phyloP scores from a whole-genome alignment of 2,329 filamentous ascomycete genomes.

The Fonsecaea nubica region DNA sequence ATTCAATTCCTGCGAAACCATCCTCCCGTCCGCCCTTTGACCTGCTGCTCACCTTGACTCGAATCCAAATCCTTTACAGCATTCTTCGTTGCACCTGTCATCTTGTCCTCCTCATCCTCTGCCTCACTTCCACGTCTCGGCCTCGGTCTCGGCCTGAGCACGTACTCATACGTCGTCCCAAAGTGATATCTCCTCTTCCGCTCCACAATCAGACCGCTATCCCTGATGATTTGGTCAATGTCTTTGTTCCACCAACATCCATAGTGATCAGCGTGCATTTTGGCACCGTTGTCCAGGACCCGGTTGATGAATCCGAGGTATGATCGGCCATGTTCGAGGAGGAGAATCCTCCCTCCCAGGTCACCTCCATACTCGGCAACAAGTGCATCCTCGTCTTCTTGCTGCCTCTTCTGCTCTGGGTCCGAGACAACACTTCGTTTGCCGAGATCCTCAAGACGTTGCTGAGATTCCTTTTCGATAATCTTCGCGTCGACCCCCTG shows the following conservation, averaged over 20 bases:
- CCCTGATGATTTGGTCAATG: slow-evolving; percentile 55
- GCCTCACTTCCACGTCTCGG: slow-evolving; percentile 2
- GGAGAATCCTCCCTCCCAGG: slow-evolving; percentile 50
- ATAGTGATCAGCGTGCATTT: slow-evolving; percentile 57
- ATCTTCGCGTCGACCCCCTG: slow-evolving; percentile 19
- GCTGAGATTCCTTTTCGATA: slow-evolving; percentile 4
- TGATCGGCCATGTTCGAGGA: slow-evolving; percentile 58
- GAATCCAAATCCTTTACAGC: not conserved
- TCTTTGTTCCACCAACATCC: slow-evolving; percentile 62
- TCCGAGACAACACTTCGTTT: slow-evolving; percentile 49
- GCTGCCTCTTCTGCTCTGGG: slow-evolving; percentile 36
- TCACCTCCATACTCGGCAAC: slow-evolving; percentile 17
- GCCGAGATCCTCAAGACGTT: slow-evolving; percentile 14
- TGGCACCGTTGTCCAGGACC: slow-evolving; percentile 55
- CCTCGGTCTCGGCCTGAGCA: slow-evolving; percentile 33
- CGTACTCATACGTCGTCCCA: slow-evolving; percentile 55
- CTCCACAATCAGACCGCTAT: slow-evolving; percentile 56
- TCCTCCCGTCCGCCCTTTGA: not conserved
- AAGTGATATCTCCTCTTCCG: slow-evolving; percentile 54
- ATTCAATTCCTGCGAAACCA: slow-evolving; percentile 13
- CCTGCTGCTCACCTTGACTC: not conserved
- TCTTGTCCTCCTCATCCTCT: not conserved
- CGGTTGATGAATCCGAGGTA: slow-evolving; percentile 56
- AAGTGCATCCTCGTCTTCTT: slow-evolving; percentile 16
- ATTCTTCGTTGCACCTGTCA: not conserved